Evolutionary conservation across 371 early-diverging fungal species (phyloP).

Genomic region (Mucor mucedo): DNA sequence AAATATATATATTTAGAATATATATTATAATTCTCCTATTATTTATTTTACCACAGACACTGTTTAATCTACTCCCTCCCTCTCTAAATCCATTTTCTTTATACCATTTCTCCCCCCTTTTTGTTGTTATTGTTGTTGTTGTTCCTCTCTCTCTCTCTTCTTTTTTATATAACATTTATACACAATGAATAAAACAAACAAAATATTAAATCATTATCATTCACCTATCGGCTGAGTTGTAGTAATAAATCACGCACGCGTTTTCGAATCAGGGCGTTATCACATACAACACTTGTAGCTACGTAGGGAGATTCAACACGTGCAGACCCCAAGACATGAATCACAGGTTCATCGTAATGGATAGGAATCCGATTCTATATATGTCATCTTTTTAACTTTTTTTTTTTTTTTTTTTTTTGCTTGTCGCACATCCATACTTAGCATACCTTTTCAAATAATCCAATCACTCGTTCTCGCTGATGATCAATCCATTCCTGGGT

Average conservation of each 20-base stretch:
- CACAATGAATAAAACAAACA: neutral
- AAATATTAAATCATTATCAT: neutral
- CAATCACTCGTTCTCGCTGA: slow-evolving; percentile 9
- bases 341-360: slow-evolving; percentile 44
- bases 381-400: too few relatives aligned
- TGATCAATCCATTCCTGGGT: slow-evolving; percentile 12
- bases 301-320: slow-evolving; percentile 63
- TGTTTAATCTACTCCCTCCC: too few relatives aligned
- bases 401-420: neutral
- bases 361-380: slow-evolving; percentile 56
- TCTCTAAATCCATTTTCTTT: too few relatives aligned
- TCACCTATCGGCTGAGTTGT: slow-evolving; percentile 18
- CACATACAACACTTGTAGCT: slow-evolving; percentile 53
- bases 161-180: neutral
- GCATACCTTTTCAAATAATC: slow-evolving; percentile 19
- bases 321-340: slow-evolving; percentile 61
- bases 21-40: slow-evolving; percentile 6
- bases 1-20: slow-evolving; percentile 1
- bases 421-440: neutral
- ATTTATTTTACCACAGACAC: neutral
- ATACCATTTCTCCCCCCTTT: too few relatives aligned
- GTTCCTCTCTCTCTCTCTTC: neutral
- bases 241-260: slow-evolving; percentile 61
- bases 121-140: too few relatives aligned
- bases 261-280: slow-evolving; percentile 53